Evolutionary conservation across 2,329 filamentous ascomycete genomes (phyloP), one percentile per base, ranked within the genome.

Genomic region (Epichloe typhina): DNA sequence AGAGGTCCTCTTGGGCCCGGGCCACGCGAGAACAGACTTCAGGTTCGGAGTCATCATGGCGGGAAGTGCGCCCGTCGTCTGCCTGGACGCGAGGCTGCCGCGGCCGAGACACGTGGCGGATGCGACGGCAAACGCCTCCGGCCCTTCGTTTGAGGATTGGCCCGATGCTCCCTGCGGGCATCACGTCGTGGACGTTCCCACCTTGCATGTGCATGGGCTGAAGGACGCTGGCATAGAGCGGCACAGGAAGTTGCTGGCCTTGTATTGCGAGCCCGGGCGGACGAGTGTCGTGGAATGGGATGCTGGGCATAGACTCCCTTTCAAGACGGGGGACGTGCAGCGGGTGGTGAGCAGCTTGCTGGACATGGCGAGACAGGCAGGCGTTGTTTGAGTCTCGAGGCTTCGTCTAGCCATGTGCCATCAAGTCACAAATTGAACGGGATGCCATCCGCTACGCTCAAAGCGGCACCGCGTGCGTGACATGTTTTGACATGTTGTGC

Each of bases 231-330:
- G 83, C 0, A 56, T 89, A 46, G 68, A 77, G 49, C 64, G 79
- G 43, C 66, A 69, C 13, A 49, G 59, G 36, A 50, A 70, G 50
- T 59, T 90, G 56, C 60, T 80, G 47, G 63, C 76, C 8, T 65
- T 76, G 48, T 88, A 83, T 62, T 86, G 80, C 60, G 71, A 78
- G 47, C 60, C 69, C 9, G 73, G 70, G 0, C 77, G 68, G 3
- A 68, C 75, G 5, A 72, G 66, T 39, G 54, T 88, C 44, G 63
- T 90, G 1, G 82, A 88, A 63, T 90, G 86, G 86, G 76, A 86
- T 52, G 86, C 84, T 0, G 74, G 72, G 1, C 86, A 91, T 62
- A 69, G 86, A 5, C 70, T 91, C 46, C 83, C 85, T 2, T 74
- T 90, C 53, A 86, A 84, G 69, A 70, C 67, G 21, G 67, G 65